phyloP scores from a whole-genome alignment of 2,329 filamentous ascomycete genomes.

The Colletotrichum viniferum region DNA sequence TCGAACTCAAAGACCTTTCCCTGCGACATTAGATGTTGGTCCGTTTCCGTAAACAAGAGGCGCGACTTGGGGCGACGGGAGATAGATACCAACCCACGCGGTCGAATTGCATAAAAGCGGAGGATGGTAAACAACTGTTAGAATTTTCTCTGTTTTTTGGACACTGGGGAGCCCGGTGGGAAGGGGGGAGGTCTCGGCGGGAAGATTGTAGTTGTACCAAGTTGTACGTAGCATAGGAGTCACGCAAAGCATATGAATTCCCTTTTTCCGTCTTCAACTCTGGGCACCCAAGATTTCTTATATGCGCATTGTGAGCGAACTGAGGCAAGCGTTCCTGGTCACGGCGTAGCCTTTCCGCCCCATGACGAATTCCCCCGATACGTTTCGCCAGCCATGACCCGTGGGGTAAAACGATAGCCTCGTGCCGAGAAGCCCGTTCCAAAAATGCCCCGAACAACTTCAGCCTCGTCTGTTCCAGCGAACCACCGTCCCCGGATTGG shows the following conservation, averaged over 20 bases:
- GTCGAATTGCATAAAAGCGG: slow-evolving; percentile 18
- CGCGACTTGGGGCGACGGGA: neutral
- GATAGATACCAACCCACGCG: slow-evolving; percentile 14
- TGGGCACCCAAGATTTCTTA: neutral
- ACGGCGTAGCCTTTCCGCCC: neutral
- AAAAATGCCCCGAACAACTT: neutral
- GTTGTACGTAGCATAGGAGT: slow-evolving; percentile 26
- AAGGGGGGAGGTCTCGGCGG: slow-evolving; percentile 7
- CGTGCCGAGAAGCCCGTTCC: neutral
- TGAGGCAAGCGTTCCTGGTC: neutral
- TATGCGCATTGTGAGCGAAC: neutral
- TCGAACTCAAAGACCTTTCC: neutral
- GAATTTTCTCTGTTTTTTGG: slow-evolving; percentile 20
- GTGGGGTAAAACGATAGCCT: neutral
- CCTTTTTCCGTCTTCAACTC: slow-evolving; percentile 4
- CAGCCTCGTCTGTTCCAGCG: neutral
- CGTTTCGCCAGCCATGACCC: neutral
- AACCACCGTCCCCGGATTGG: neutral
- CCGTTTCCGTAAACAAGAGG: neutral
- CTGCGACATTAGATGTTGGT: neutral
- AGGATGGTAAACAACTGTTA: neutral
- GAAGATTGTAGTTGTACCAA: slow-evolving; percentile 24
- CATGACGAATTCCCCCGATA: neutral
- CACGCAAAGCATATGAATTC: slow-evolving; percentile 25
- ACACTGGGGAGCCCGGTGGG: slow-evolving; percentile 10